Percentiles rank a stretch among this genome's conserved stretches.
phyloP scores from a whole-genome alignment of 1,284 basidiomycete genomes.

The Chalciporus sp. region DNA sequence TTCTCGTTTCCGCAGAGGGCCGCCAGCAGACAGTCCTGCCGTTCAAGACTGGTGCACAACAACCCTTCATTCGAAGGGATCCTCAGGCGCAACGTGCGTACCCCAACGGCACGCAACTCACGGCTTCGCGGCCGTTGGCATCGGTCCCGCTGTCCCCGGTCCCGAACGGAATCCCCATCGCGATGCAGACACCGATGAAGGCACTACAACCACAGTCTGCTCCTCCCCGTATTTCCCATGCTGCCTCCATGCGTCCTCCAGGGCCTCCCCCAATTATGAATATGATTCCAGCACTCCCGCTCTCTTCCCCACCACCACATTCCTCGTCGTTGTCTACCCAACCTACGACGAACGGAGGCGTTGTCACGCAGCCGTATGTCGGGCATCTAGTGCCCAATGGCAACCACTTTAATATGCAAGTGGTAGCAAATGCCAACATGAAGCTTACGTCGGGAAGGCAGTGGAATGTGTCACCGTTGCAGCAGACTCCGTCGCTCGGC shows the following conservation, averaged over 20 bases:
- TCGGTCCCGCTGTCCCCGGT: conserved; percentile 29
- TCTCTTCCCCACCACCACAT: conserved; percentile 18
- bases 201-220: conserved; percentile 49
- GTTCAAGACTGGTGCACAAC: conserved; percentile 38
- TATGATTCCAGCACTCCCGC: conserved; percentile 22
- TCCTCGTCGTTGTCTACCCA: conserved; percentile 4
- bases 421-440: conserved; percentile 35
- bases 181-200: conserved; percentile 59
- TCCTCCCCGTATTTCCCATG: conserved; percentile 55
- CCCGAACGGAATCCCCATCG: conserved; percentile 47
- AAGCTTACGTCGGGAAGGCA: conserved; percentile 46
- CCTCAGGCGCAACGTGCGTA: conserved; percentile 31
- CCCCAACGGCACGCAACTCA: conserved; percentile 31
- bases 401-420: conserved; percentile 40
- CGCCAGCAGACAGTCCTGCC: conserved; percentile 40
- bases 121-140: conserved; percentile 25
- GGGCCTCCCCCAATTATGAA: conserved; percentile 32
- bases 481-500: conserved; percentile 30
- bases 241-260: conserved; percentile 40
- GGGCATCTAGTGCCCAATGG: conserved; percentile 38
- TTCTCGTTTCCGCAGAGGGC: conserved; percentile 41
- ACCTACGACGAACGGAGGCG: conserved; percentile 11
- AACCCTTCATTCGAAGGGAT: conserved; percentile 43
- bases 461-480: conserved; percentile 41
- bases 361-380: conserved; percentile 29